Evolutionary conservation across 208 protist genomes (phyloP).

Genomic region (Trypanosoma theileri): DNA sequence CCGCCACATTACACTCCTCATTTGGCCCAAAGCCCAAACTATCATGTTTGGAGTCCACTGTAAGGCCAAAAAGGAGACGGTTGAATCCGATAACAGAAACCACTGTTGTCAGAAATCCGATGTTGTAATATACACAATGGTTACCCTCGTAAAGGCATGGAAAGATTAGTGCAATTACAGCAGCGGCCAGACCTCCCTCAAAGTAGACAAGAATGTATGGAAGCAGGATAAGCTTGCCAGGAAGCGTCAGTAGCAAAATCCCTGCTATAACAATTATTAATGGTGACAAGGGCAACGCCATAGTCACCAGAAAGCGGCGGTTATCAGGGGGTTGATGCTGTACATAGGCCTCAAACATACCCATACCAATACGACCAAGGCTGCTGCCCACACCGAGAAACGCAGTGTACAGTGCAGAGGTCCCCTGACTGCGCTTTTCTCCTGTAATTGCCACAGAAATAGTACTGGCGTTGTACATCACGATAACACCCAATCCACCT

Average conservation of each 20-base stretch:
- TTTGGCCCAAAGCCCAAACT: constrained; percentile 27
- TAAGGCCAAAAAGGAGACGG: constrained; percentile 53
- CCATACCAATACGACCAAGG: constrained; percentile 53
- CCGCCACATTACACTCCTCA: constrained; percentile 33
- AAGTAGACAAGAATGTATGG: constrained; percentile 75
- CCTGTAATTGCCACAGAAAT: constrained; percentile 64
- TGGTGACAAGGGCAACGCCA: constrained; percentile 44
- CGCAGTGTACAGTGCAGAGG: constrained; percentile 63
- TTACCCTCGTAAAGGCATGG: constrained; percentile 45
- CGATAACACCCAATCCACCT: constrained; percentile 49
- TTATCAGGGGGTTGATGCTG: constrained; percentile 53
- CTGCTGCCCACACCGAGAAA: constrained; percentile 65
- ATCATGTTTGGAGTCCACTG: constrained; percentile 43
- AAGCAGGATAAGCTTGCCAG: constrained; percentile 52
- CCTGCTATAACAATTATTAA: constrained; percentile 52
- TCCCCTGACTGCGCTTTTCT: constrained; percentile 30
- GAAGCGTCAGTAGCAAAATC: constrained; percentile 60
- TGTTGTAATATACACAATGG: constrained; percentile 48
- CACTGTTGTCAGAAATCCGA: constrained; percentile 41
- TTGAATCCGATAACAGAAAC: constrained; percentile 58
- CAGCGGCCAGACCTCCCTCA: constrained; percentile 43
- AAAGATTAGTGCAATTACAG: constrained; percentile 49
- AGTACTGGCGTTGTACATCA: constrained; percentile 67
- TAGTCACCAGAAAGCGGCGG: constrained; percentile 47
- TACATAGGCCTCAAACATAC: constrained; percentile 66